phyloP scores from a whole-genome alignment of 345 rosid genomes.

The Citrus cavaleriei region DNA sequence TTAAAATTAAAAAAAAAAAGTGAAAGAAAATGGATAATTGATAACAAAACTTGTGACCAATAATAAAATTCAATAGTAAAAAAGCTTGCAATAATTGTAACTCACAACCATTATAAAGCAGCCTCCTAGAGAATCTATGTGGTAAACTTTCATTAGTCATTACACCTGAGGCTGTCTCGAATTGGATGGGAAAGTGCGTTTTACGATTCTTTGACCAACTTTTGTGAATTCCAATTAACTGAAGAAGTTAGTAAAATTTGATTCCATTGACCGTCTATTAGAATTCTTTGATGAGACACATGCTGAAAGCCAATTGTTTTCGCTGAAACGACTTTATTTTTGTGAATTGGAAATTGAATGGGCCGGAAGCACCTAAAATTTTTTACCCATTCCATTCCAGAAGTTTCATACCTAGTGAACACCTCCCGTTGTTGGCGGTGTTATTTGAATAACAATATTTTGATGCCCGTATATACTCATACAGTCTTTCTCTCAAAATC shows the following conservation, averaged over 20 bases:
- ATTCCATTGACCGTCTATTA: neutral
- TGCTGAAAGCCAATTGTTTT: conserved; percentile 5
- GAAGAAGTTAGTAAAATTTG: neutral
- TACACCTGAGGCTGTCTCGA: neutral
- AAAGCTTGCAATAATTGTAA: neutral
- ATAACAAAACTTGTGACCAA: no score
- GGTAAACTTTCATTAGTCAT: neutral
- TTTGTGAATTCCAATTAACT: conserved; percentile 4
- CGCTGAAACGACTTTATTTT: neutral
- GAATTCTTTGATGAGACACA: neutral
- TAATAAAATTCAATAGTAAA: no score
- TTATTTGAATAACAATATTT: no score
- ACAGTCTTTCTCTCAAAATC: no score
- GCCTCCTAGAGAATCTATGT: neutral
- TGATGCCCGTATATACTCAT: no score
- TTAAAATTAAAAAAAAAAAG: no score
- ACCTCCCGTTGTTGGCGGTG: no score
- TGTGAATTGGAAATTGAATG: neutral
- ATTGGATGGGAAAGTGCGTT: neutral
- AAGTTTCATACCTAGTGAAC: neutral
- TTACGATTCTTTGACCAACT: conserved; percentile 1
- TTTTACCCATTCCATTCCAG: neutral
- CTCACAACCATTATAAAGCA: neutral
- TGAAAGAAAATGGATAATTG: no score
- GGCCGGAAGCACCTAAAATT: neutral